Evolutionary conservation across 2,329 filamentous ascomycete genomes (phyloP).

Genomic region (Arthroderma uncinatum): DNA sequence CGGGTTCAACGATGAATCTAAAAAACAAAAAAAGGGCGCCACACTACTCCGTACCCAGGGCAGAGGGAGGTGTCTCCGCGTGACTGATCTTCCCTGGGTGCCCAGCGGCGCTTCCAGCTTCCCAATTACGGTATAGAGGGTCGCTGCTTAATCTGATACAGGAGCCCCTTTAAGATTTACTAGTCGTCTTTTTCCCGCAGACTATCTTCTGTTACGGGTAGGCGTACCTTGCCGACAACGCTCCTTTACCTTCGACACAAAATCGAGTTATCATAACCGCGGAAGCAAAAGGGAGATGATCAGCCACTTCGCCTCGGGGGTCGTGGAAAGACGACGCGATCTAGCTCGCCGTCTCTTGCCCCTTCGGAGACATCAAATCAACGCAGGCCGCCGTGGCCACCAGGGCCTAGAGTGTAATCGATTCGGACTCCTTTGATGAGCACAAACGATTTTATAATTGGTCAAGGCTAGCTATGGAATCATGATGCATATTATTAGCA

Average conservation of each 20-base stretch:
- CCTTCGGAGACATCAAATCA: not conserved
- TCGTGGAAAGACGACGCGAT: not conserved
- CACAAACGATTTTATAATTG: not conserved
- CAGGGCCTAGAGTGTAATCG: not conserved
- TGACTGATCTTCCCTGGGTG: not conserved
- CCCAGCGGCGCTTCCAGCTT: conserved; percentile 7
- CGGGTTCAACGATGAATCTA: not conserved
- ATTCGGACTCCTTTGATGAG: not conserved
- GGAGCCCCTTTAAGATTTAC: not conserved
- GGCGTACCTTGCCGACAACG: not conserved
- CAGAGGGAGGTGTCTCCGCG: not conserved
- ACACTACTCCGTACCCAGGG: not conserved
- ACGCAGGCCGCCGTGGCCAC: not conserved
- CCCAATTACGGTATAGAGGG: conserved; percentile 3
- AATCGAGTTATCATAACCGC: not conserved
- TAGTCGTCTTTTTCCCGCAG: not conserved
- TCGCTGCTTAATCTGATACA: conserved; percentile 1
- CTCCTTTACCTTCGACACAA: not conserved
- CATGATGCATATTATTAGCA: not conserved
- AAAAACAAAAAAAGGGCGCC: not conserved
- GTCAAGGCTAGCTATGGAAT: conserved; percentile 1
- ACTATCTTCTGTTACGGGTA: not conserved
- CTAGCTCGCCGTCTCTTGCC: not conserved
- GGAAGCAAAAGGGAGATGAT: not conserved
- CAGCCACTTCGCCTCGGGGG: not conserved